These are phyloP conservation scores for Ustilago hordei DNA, from an alignment of 1,284 basidiomycete species.

Conservation along the genomic window DNA sequence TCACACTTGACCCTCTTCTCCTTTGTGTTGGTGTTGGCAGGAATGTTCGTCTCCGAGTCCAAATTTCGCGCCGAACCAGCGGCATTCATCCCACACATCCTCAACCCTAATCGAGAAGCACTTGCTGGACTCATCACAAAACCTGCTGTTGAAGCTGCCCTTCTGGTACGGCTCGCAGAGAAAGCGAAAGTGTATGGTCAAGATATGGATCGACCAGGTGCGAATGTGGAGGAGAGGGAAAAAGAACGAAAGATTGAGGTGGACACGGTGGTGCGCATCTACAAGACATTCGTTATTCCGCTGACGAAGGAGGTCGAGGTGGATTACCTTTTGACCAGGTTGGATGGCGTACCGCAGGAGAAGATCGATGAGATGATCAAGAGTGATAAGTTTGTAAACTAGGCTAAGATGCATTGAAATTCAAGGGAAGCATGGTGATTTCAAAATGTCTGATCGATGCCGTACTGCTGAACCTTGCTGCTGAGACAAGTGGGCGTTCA, in stretches of 20 bases:
- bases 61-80: slow-evolving; percentile 89
- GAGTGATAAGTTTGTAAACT: slow-evolving; percentile 41
- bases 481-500: no score
- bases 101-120: slow-evolving; percentile 79
- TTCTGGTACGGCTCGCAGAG: slow-evolving; percentile 87
- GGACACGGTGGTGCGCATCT: slow-evolving; percentile 89
- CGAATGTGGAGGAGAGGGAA: slow-evolving; percentile 34
- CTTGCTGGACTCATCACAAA: slow-evolving; percentile 89
- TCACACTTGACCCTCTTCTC: not conserved
- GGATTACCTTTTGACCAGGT: slow-evolving; percentile 47
- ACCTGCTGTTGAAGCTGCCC: slow-evolving; percentile 88
- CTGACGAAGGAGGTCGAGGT: slow-evolving; percentile 97
- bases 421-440: no score
- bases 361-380: slow-evolving; percentile 26
- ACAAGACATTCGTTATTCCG: slow-evolving; percentile 94
- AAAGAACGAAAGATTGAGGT: slow-evolving; percentile 82
- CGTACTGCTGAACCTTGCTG: no score
- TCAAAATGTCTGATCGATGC: no score
- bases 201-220: slow-evolving; percentile 76
- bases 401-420: not conserved
- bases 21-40: slow-evolving; percentile 72
- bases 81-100: slow-evolving; percentile 91
- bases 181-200: slow-evolving; percentile 94
- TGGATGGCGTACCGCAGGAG: slow-evolving; percentile 26
- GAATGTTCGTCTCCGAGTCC: slow-evolving; percentile 97